Evolutionary conservation across 2,329 filamentous ascomycete species (phyloP).

Genomic region (Phialophora macrospora): DNA sequence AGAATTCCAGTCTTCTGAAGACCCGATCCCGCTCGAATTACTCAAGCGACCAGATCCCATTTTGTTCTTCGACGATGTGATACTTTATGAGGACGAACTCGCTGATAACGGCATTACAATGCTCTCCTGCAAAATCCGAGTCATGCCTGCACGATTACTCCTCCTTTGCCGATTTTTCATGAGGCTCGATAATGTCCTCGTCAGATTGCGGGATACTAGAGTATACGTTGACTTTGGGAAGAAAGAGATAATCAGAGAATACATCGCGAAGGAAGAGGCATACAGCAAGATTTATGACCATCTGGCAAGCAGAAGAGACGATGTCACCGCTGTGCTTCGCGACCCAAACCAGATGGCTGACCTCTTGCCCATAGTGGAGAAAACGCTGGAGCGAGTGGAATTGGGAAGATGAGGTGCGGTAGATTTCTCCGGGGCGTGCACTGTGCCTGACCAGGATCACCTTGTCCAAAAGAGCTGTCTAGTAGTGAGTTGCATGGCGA

Average conservation of each 20-base stretch:
- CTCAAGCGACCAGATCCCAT: constrained; percentile 91
- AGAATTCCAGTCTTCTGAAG: constrained; percentile 50
- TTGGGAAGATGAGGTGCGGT: constrained; percentile 37
- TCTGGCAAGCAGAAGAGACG: constrained; percentile 67
- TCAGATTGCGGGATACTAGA: constrained; percentile 85
- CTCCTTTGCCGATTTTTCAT: constrained; percentile 88
- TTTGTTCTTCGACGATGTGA: constrained; percentile 92
- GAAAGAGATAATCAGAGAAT: constrained; percentile 82
- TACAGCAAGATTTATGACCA: constrained; percentile 78
- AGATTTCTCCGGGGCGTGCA: not conserved
- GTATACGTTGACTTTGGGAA: constrained; percentile 87
- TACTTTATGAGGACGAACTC: constrained; percentile 95
- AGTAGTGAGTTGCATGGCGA: not conserved
- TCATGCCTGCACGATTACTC: constrained; percentile 87
- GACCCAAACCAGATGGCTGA: constrained; percentile 78
- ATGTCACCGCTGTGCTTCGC: constrained; percentile 74
- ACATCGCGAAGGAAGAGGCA: constrained; percentile 80
- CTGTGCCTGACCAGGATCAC: not conserved
- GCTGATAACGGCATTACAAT: constrained; percentile 96
- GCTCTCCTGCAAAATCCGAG: constrained; percentile 85
- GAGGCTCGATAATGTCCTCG: constrained; percentile 85
- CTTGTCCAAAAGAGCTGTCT: not conserved
- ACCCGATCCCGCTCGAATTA: constrained; percentile 80
- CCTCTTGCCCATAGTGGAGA: constrained; percentile 72
- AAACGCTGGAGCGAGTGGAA: constrained; percentile 63